These are phyloP conservation scores for Pleurotus tuoliensis DNA, from an alignment of 768 basidiomycete species.

Conservation along the genomic window DNA sequence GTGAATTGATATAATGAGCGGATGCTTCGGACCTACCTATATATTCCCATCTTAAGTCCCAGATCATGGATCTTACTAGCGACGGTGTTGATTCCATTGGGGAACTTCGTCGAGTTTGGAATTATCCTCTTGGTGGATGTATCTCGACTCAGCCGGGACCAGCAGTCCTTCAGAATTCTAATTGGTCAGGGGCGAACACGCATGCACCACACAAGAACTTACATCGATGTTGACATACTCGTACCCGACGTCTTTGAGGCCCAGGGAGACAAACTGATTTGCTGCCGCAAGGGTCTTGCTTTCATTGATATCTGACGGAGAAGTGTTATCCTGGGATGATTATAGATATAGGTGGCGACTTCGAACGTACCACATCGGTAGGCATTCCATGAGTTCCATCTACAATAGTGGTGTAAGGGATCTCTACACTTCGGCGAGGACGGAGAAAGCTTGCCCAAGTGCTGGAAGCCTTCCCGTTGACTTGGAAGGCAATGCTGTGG, in stretches of 20 bases:
- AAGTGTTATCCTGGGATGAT: neutral
- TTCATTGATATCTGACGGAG: conserved; percentile 35
- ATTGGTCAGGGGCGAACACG: neutral
- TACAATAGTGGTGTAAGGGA: conserved; percentile 12
- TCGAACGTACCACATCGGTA: conserved; percentile 32
- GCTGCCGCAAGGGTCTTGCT: conserved; percentile 42
- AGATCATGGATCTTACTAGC: conserved; percentile 43
- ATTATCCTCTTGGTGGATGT: conserved; percentile 37
- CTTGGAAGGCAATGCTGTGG: conserved; percentile 36
- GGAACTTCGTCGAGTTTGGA: conserved; percentile 49
- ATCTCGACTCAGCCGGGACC: conserved; percentile 38
- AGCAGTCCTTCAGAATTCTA: conserved; percentile 37
- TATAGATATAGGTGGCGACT: neutral
- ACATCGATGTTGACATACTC: conserved; percentile 51
- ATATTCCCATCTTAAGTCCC: conserved; percentile 50
- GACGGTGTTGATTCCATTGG: conserved; percentile 43
- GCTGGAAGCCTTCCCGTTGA: conserved; percentile 42
- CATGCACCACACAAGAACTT: conserved; percentile 9
- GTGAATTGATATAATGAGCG: neutral
- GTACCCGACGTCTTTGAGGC: conserved; percentile 45
- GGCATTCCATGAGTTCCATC: conserved; percentile 56
- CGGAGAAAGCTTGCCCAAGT: conserved; percentile 30
- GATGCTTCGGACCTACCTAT: conserved; percentile 29
- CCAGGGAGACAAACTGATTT: conserved; percentile 40
- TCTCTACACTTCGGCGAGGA: neutral